Conservation (phyloP, 768 basidiomycete genomes). For the Boletus subparvulus region DNA sequence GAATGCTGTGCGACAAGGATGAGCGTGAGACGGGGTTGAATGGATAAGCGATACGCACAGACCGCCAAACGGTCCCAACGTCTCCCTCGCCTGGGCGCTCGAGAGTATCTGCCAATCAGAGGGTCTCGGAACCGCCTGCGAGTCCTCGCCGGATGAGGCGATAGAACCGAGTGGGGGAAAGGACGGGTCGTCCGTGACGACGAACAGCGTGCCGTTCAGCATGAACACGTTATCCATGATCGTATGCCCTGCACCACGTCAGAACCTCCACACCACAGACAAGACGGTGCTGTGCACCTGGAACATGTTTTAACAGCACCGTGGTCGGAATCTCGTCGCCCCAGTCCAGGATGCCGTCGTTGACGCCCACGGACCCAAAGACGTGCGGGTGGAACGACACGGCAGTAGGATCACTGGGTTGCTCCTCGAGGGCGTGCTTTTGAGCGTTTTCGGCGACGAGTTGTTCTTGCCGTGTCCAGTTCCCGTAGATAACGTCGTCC, state of each 20-base stretch:
- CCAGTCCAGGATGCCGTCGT: constrained; percentile 60
- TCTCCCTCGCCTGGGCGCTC: constrained; percentile 43
- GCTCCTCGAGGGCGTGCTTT: constrained; percentile 43
- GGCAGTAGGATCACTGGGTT: constrained; percentile 22
- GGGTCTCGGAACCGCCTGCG: constrained; percentile 41
- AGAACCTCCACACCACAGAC: neutral
- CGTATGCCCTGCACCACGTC: constrained; percentile 61
- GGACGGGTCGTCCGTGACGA: constrained; percentile 66
- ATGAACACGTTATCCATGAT: constrained; percentile 80
- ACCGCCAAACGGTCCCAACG: constrained; percentile 54
- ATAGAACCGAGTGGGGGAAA: constrained; percentile 60
- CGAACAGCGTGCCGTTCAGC: constrained; percentile 67
- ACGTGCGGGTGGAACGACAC: constrained; percentile 24
- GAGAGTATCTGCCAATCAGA: constrained; percentile 64
- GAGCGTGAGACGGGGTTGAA: neutral
- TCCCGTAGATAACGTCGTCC: constrained; percentile 64
- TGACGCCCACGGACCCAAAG: constrained; percentile 36
- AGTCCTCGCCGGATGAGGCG: constrained; percentile 37
- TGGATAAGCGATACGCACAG: constrained; percentile 36
- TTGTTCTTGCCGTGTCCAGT: constrained; percentile 65
- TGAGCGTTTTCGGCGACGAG: constrained; percentile 56
- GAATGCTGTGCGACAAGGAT: constrained; percentile 43
- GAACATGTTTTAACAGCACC: constrained; percentile 57
- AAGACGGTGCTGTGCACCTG: constrained; percentile 47
- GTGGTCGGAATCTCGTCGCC: constrained; percentile 54